Conservation (phyloP, 1,284 basidiomycete species). For the Ceratobasidium sp. region DNA sequence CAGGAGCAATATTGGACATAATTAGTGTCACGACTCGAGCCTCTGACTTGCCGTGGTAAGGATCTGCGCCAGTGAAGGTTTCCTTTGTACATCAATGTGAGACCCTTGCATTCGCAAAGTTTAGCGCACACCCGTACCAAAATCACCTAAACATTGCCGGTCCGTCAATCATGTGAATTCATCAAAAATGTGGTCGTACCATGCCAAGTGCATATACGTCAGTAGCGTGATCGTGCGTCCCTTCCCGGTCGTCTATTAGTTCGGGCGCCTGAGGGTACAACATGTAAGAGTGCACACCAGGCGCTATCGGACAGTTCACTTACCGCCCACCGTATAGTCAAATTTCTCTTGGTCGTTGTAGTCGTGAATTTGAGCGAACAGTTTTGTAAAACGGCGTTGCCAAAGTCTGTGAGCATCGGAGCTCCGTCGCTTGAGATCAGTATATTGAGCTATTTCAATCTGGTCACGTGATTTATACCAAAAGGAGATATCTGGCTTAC, state of each 20-base stretch:
- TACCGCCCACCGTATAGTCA: not conserved
- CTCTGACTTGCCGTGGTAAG: no score
- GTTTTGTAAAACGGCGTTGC: not conserved
- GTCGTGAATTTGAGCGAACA: not conserved
- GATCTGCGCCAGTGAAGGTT: no score
- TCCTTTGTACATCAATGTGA: no score
- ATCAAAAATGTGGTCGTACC: not conserved
- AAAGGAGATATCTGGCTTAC: not conserved
- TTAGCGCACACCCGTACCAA: no score
- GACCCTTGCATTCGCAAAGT: no score
- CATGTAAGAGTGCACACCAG: not conserved
- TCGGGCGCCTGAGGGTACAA: constrained; percentile 3
- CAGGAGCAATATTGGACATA: no score
- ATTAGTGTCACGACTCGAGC: no score
- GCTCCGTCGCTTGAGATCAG: not conserved
- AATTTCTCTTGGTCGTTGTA: not conserved
- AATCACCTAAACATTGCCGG: no score
- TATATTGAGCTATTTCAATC: not conserved
- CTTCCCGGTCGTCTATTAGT: not conserved
- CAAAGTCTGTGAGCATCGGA: not conserved
- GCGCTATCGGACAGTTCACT: not conserved
- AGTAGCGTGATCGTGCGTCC: not conserved
- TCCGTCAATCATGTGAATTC: no score
- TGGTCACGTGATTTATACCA: not conserved
- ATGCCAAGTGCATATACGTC: constrained; percentile 23